Evolutionary conservation across 345 rosid genomes (phyloP), one percentile per base, ranked within the genome.

Genomic region (Aegle marmelos): DNA sequence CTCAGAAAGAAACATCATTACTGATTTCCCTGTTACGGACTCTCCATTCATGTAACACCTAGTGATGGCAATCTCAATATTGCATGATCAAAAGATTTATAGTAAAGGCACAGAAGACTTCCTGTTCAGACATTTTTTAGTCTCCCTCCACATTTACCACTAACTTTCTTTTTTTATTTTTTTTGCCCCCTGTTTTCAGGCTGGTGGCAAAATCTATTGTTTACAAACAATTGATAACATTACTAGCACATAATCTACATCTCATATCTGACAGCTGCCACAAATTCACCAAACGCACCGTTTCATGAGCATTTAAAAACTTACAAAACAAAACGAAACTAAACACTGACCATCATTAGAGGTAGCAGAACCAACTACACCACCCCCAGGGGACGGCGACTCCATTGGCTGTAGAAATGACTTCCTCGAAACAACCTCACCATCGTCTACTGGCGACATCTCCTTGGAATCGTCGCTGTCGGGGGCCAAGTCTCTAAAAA

Each of bases 311-410:
- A 50, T 70, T 5, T 28, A 19, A 17, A n/a, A 7, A 50, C 34
- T 48, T 27, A 17, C 36, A 28, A 70, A 70, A 19, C 16, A n/a
- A 59, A 59, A 59, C 27, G 9, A n/a, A 66, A 59, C 27, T 3
- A n/a, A 66, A 27, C 83, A 79, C 86, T 77, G 30, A 90, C 97
- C 98, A 30, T 94, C 93, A 80, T 84, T 90, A 31, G 89, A 89
- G 76, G 90, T 80, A 80, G 97, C 93, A 81, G 98, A 96, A 48
- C 90, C 95, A 53, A 81, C 60, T 41, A 82, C 83, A 67, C 94
- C 89, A 70, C 98, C 91, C 39, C 95, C 94, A 0, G 98, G 94
- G 66, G 98, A 93, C 7, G 96, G 98, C n/a, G 94, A 88, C 66
- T 78, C 88, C 19, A 79, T 64, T 10, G 91, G 95, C 76, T 88